Base-by-base conservation (phyloP, 495 filamentous ascomycete species). In the Neurospora discreta region DNA sequence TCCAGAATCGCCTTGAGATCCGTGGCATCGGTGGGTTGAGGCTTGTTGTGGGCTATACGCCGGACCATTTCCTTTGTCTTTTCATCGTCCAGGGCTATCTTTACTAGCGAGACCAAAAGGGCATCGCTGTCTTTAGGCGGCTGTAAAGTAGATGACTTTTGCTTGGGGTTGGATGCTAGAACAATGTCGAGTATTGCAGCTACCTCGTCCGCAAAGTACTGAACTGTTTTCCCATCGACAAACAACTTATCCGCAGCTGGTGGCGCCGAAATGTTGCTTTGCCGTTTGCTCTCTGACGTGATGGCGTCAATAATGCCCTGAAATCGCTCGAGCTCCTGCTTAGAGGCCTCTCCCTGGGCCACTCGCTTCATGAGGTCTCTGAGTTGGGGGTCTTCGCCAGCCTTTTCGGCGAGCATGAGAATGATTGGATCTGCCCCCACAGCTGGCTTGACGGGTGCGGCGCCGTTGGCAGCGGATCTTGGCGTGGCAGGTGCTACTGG, bases 341-440 rank as follows among this genome's bases (percentile, higher is more conserved):
- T 87, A 3, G 88, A 87, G 3, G 96, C 96, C 71, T 93, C 89
- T 26, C 94, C 95, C 33, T 91, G 90, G 5, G 96, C 96, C 10
- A 99, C 96, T 15, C 94, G 89, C 76, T 93, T 91, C 96, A 99
- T 99, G 13, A 99, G 85, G n/a, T 90, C 89, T 75, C 97, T 94
- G n/a, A 99, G 84, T 68, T 93, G 87, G 3, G 91, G 90, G 78
- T 99, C 92, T 20, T 91, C 89, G 1, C 92, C 91, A 18, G 96
- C 96, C 75, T 89, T 88, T 73, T 93, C 92, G 3, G 96, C 96
- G 52, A 99, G 82, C 79, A 93, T 93, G 70, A 97, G 92, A 71
- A 99, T 99, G 52, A 99, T 96, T 4, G 96, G 96, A 79, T 99
- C 96, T 4, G 92, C 88, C 46, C 89, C 89, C 8, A 79, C 75